phyloP scores from a whole-genome alignment of 108 stramenopile species.

The Nannochloropsis oceanica region DNA sequence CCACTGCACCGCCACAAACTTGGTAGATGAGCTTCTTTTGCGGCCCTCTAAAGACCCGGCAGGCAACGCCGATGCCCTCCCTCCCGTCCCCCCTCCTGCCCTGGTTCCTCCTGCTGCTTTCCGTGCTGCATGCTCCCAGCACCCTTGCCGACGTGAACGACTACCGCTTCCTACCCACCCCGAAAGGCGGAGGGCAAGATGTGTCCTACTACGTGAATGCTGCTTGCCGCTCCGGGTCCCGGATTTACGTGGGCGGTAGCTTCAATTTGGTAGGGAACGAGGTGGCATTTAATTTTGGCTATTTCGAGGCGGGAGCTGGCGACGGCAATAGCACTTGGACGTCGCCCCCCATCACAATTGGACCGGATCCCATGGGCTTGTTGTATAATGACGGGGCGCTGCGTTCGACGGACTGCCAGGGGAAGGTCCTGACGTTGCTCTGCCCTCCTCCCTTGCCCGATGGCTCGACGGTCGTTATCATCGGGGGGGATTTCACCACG shows the following conservation, averaged over 20 bases:
- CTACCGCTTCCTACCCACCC: neutral
- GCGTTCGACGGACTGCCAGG: neutral
- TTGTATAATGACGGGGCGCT: neutral
- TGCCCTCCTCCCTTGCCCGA: neutral
- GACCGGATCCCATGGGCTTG: neutral
- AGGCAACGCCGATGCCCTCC: no score
- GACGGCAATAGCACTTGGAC: neutral
- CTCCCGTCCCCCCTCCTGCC: no score
- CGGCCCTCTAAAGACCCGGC: no score
- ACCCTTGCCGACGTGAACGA: neutral
- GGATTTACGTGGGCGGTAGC: neutral
- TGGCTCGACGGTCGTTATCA: neutral
- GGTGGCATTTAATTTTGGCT: neutral
- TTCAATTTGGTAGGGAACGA: neutral
- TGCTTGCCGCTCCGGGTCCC: neutral
- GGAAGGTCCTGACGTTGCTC: neutral
- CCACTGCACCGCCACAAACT: no score
- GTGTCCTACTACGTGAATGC: neutral
- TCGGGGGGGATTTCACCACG: neutral
- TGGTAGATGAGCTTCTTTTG: no score
- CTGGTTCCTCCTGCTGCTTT: no score
- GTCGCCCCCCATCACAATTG: neutral
- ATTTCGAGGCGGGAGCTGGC: neutral
- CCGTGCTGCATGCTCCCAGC: neutral
- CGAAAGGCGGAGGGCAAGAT: neutral